These are phyloP conservation scores for Pisolithus albus DNA, from an alignment of 768 basidiomycete species.

Conservation along the genomic window DNA sequence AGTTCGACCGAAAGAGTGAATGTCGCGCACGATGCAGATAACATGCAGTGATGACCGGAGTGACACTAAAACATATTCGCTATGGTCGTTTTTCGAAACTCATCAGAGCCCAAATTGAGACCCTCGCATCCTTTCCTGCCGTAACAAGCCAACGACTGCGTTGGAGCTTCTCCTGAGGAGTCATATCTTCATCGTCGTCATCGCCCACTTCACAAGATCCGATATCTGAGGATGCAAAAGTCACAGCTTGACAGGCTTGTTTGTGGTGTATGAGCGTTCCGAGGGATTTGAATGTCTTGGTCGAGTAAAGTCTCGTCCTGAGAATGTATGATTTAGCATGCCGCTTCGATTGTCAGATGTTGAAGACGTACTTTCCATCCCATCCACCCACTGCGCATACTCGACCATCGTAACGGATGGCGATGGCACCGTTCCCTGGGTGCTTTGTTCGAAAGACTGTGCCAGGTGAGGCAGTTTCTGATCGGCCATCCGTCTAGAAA, in stretches of 20 bases:
- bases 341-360: not conserved
- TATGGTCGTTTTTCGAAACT: not conserved
- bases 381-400: conserved; percentile 89
- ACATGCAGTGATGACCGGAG: too few species aligned
- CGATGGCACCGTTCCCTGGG: conserved; percentile 73
- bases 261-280: conserved; percentile 85
- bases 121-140: not conserved
- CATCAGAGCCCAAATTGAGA: not conserved
- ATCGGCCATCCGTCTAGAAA: conserved; percentile 7
- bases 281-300: conserved; percentile 71
- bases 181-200: conserved; percentile 51
- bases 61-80: not conserved
- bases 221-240: conserved; percentile 46
- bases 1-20: too few species aligned
- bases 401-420: conserved; percentile 65
- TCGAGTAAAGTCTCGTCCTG: conserved; percentile 80
- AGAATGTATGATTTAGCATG: not conserved
- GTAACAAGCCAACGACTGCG: conserved; percentile 20
- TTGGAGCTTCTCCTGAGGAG: conserved; percentile 35
- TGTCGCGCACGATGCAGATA: too few species aligned
- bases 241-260: conserved; percentile 62
- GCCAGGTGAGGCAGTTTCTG: conserved; percentile 16
- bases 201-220: conserved; percentile 23
- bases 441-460: conserved; percentile 56
- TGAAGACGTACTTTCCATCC: conserved; percentile 74